These are phyloP conservation scores for Pulveroboletus frians DNA, from an alignment of 768 basidiomycete genomes.

Conservation along the genomic window DNA sequence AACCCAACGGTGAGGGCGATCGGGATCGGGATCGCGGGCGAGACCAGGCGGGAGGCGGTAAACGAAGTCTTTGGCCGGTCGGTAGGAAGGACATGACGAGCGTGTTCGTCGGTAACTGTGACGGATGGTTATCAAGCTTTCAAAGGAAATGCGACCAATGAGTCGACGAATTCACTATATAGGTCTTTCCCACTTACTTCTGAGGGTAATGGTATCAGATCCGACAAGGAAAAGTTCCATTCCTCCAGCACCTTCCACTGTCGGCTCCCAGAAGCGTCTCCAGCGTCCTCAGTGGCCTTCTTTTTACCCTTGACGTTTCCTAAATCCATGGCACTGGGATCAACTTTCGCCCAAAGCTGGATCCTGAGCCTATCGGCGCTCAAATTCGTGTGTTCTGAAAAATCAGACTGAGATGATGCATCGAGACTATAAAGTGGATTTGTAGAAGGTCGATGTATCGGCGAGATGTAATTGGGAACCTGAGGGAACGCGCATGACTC, in stretches of 20 bases:
- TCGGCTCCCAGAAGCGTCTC: conserved; percentile 16
- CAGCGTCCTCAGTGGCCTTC: conserved; percentile 28
- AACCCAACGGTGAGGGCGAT: conserved; percentile 59
- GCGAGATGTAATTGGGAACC: conserved; percentile 69
- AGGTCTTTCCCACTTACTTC: conserved; percentile 44
- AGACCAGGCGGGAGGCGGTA: conserved; percentile 37
- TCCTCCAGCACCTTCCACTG: conserved; percentile 63
- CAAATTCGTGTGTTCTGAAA: conserved; percentile 50
- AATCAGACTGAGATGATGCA: conserved; percentile 43
- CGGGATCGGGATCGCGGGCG: conserved; percentile 30
- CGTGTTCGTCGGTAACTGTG: conserved; percentile 65
- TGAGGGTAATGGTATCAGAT: conserved; percentile 53
- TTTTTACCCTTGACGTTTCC: conserved; percentile 43
- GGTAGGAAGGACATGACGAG: conserved; percentile 63
- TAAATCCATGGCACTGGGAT: conserved; percentile 3
- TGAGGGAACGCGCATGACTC: conserved; percentile 11
- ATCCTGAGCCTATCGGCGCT: conserved; percentile 49
- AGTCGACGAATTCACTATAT: conserved; percentile 8
- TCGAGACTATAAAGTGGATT: conserved; percentile 74
- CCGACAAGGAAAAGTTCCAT: conserved; percentile 59
- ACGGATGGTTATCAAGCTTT: conserved; percentile 38
- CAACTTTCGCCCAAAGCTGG: conserved; percentile 53
- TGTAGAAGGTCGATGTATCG: conserved; percentile 76
- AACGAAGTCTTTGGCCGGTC: conserved; percentile 53
- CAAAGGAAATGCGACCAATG: conserved; percentile 2